Evolutionary conservation across 2,329 filamentous ascomycete genomes (phyloP), one percentile per base, ranked within the genome.

Genomic region (Didymella lethalis): DNA sequence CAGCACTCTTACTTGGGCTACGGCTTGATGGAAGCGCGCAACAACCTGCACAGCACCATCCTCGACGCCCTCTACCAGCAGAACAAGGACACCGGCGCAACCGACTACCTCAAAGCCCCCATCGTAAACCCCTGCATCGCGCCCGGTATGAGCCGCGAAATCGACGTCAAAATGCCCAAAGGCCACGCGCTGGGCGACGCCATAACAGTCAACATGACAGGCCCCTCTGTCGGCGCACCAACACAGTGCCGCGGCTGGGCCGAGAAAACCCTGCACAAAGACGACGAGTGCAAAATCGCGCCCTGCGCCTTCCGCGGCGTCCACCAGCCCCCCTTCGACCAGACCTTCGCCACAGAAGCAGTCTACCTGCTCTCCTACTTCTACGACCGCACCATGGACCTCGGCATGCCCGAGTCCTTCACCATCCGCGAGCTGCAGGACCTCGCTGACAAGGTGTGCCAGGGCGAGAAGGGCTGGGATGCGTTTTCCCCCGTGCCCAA

Each of bases 251-350:
- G 95, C 63, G 89, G 87, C 63, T 82, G 98, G 48, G 91, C 93
- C 1, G 95, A 99, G 82, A 92, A 90, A 78, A 96, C 96, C 28
- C 84, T 99, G 44, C 86, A 90, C 73, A 99, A 99, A 81, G 92
- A 96, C 20, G 86, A 87, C 43, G 84, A 88, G 31, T 99, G 95
- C 82, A 84, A 84, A 63, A 81, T 98, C 48, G 86, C 91, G 0
- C 95, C 95, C n/a, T 99, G 95, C 83, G 97, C 95, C 1, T 99
- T 99, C 87, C 96, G 97, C 77, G 95, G 95, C 64, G 88, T 99
- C 29, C 92, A 99, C 80, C 95, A 99, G 79, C 95, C 95, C 10
- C 89, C 90, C 23, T 85, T 99, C 47, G 88, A 88, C 68, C 96
- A 97, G 84, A 99, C 95, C 0, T 99, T 99, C 72, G 83, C 91